These are phyloP conservation scores for Sugiyamaella americana DNA, from an alignment of 805 yeast species.

Conservation along the genomic window DNA sequence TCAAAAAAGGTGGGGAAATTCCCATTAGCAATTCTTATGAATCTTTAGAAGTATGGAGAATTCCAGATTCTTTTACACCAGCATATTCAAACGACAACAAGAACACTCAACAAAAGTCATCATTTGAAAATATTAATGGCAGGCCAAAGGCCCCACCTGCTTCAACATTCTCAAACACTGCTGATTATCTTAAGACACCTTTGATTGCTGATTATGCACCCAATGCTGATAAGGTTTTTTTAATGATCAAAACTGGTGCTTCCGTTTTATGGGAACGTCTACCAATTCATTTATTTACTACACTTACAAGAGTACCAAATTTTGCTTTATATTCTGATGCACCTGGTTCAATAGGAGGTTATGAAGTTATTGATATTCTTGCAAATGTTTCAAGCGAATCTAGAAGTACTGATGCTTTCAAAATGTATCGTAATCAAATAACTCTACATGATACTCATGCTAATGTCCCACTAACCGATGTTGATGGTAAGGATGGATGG, in stretches of 20 bases:
- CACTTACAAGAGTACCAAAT: conserved; percentile 30
- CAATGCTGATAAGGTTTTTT: conserved; percentile 24
- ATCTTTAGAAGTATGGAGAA: conserved; percentile 11
- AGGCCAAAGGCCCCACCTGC: not conserved
- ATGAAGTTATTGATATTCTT: conserved; percentile 30
- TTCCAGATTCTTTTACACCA: conserved; percentile 10
- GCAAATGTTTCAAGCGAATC: conserved; percentile 19
- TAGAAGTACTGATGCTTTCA: conserved; percentile 15
- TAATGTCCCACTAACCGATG: conserved; percentile 17
- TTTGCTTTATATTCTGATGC: conserved; percentile 33
- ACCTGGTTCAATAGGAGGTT: conserved; percentile 29
- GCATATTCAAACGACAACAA: conserved; percentile 1
- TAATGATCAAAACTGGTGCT: conserved; percentile 35
- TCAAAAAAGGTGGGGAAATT: not conserved
- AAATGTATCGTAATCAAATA: conserved; percentile 24
- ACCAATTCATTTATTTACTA: conserved; percentile 33
- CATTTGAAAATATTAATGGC: conserved; percentile 7
- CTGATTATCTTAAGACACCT: conserved; percentile 20
- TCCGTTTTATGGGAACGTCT: conserved; percentile 32
- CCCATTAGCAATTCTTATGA: not conserved
- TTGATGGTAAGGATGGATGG: conserved; percentile 27
- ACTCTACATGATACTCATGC: conserved; percentile 22
- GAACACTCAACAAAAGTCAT: not conserved
- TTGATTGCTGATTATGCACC: conserved; percentile 22
- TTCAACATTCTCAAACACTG: conserved; percentile 2